Evolutionary conservation across 2,329 filamentous ascomycete genomes (phyloP).

Genomic region (Xylariaceae sp.): DNA sequence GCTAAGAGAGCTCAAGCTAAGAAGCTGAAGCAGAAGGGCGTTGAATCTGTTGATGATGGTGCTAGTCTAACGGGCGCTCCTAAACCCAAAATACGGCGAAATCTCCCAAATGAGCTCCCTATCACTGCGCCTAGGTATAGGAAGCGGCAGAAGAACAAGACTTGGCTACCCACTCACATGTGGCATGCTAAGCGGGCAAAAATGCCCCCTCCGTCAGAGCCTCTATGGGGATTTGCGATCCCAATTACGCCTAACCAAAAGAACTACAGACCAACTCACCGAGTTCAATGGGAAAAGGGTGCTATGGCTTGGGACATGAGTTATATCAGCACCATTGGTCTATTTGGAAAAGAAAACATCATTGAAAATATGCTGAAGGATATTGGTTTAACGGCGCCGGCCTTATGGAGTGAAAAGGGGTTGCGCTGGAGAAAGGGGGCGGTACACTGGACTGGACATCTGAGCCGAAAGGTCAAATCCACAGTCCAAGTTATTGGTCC

Average conservation of each 20-base stretch:
- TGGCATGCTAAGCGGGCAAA: constrained; percentile 89
- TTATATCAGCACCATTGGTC: constrained; percentile 80
- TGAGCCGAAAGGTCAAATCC: constrained; percentile 51
- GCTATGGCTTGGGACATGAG: constrained; percentile 89
- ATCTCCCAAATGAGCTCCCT: constrained; percentile 61
- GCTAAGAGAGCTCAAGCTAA: constrained; percentile 46
- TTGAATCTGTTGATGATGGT: constrained; percentile 28
- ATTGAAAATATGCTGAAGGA: constrained; percentile 61
- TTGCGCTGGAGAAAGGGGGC: constrained; percentile 62
- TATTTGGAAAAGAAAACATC: constrained; percentile 62
- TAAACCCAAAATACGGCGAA: constrained; percentile 64
- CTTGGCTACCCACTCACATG: constrained; percentile 89
- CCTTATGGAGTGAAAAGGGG: constrained; percentile 58
- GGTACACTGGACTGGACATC: constrained; percentile 44
- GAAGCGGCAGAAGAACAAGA: constrained; percentile 82
- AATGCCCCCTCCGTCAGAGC: constrained; percentile 73
- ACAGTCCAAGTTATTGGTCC: constrained; percentile 60
- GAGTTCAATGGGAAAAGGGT: constrained; percentile 68
- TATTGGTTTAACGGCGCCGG: constrained; percentile 56
- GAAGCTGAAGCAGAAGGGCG: constrained; percentile 31
- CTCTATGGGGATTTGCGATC: constrained; percentile 86
- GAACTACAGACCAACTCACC: constrained; percentile 80
- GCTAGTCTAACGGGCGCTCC: constrained; percentile 39
- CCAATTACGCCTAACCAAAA: constrained; percentile 85
- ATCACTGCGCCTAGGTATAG: constrained; percentile 59